A percentile compares a stretch with the other conserved stretches of the same genome.
Conservation (phyloP, 208 protist species). For the Trypanosoma theileri region DNA sequence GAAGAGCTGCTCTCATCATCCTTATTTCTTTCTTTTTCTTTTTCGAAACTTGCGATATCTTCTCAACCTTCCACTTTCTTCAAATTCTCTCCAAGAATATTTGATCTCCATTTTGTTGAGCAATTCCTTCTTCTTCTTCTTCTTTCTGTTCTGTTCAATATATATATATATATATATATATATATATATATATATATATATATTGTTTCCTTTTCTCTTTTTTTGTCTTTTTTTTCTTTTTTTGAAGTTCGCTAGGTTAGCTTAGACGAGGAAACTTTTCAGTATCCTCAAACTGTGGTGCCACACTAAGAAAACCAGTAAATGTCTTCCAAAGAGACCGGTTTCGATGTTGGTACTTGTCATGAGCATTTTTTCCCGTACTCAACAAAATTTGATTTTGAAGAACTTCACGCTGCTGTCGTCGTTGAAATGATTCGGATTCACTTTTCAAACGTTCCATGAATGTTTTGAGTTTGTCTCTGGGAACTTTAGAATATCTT, state of each 20-base stretch:
- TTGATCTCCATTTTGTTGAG: no score
- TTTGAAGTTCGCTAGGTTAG: slow-evolving; percentile 7
- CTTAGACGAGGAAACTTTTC: slow-evolving; percentile 68
- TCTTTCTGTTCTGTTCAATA: no score
- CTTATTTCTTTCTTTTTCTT: no score
- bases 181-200: no score
- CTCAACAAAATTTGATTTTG: slow-evolving; percentile 77
- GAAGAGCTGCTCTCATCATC: no score
- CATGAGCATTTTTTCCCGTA: slow-evolving; percentile 46
- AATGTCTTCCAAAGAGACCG: slow-evolving; percentile 62
- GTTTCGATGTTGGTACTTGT: slow-evolving; percentile 68
- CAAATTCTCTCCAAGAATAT: no score
- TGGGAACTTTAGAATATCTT: slow-evolving; percentile 56
- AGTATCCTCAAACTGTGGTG: slow-evolving; percentile 57
- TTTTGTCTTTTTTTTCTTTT: not conserved
- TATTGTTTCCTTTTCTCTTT: no score
- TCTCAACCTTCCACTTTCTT: no score
- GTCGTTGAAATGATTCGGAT: slow-evolving; percentile 64
- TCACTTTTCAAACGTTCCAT: slow-evolving; percentile 70
- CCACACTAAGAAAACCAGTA: slow-evolving; percentile 66
- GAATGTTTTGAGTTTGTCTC: slow-evolving; percentile 72
- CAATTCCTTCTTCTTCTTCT: no score
- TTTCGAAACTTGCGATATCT: no score
- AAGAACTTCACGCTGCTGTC: slow-evolving; percentile 68
- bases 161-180: no score